Evolutionary conservation across 305 asterid genomes (phyloP).

Genomic region (Fraxinus angustifolia): DNA sequence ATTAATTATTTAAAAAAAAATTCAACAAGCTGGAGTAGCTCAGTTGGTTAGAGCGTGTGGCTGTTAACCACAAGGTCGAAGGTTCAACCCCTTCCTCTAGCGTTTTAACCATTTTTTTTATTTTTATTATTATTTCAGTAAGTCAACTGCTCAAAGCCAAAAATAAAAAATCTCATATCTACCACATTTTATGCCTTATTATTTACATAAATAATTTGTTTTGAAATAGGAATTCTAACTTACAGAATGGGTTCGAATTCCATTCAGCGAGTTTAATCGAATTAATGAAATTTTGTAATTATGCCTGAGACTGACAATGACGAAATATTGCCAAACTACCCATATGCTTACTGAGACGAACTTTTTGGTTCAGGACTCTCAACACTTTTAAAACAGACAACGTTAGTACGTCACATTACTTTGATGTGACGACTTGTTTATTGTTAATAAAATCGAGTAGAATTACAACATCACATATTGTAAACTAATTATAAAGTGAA

Average conservation of each 20-base stretch:
- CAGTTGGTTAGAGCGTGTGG: constrained; percentile 86
- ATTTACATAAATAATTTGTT: not conserved
- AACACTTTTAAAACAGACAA: not conserved
- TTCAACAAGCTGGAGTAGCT: constrained; percentile 55
- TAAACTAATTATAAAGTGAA: too few relatives aligned
- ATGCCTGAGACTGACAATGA: not conserved
- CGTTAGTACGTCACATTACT: too few relatives aligned
- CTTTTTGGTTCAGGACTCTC: not conserved
- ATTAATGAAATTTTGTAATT: not conserved
- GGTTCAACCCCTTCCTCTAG: constrained; percentile 72
- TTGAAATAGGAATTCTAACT: not conserved
- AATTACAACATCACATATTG: not conserved
- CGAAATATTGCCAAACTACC: not conserved
- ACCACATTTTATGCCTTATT: not conserved
- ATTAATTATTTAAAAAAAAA: too few relatives aligned
- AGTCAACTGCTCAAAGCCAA: not conserved
- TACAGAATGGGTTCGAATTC: not conserved
- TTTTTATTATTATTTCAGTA: not conserved
- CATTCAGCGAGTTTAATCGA: not conserved
- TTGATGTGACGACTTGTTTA: not conserved
- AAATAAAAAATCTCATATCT: not conserved
- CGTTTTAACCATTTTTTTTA: not conserved
- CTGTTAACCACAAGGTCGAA: constrained; percentile 83
- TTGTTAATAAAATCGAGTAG: not conserved
- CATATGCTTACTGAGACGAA: not conserved